Base-by-base conservation (phyloP, 768 basidiomycete genomes). In the Lentinula detonsa region DNA sequence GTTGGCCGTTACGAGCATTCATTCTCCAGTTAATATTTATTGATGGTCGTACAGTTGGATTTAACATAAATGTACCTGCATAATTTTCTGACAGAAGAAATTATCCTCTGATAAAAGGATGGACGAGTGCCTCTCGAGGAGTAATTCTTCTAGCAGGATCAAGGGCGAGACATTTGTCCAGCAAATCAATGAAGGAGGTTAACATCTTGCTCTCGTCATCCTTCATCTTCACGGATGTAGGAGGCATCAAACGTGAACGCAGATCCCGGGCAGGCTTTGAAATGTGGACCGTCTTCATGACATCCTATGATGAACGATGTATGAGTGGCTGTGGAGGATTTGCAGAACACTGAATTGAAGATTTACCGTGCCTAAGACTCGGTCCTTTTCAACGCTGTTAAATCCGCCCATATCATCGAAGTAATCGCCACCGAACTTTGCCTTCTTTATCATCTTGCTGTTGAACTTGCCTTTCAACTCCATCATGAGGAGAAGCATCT, bases 401-500 rank as follows among this genome's bases (percentile, higher is more conserved):
- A 98, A 98, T 33, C 84, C 90, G 53, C 91, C 87, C 79, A 90
- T 86, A 54, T 97, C 95, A 68, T 98, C 95, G 65, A 98, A 99
- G 69, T 95, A 96, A 66, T 90, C 74, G 54, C 93, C 88, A 1
- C 91, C 93, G 74, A 98, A 98, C 70, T 90, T 88, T 0, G 91
- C 91, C 70, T 90, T 93, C 76, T 96, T 97, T 73, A 98, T 90
- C 86, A 93, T 86, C 74, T 93, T 94, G 64, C 85, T 81, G 69
- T 93, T 95, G 76, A 98, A 91, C 53, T 94, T 83, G 39, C 97
- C 95, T 72, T 93, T 95, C 61, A 97, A 80, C 72, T 98, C 96
- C 95, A 98, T 98, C 91, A 98, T 97, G 60, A 92, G 85, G 59
- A 94, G 79, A 18, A 98, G 78, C 96, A 98, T 98, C 69, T 98